Percentiles rank a stretch among this genome's conserved stretches.
Conservation (phyloP, 1,284 basidiomycete species). For the Puccinia polysora region DNA sequence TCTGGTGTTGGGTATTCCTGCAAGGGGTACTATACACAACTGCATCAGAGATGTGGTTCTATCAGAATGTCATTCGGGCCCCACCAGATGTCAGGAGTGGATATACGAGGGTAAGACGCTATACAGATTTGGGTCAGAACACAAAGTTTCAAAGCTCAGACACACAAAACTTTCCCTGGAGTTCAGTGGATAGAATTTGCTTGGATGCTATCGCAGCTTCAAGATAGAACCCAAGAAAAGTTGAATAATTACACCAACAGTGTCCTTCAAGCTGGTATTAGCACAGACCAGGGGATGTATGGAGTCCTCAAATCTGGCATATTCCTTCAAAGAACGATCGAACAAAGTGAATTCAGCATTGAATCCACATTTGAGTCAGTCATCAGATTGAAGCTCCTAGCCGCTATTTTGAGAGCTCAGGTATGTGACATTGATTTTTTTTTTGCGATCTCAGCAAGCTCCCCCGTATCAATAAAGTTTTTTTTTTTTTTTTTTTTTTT, state of each 20-base stretch:
- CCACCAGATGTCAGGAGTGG: conserved; percentile 43
- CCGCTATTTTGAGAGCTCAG: conserved; percentile 38
- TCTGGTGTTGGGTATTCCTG: conserved; percentile 34
- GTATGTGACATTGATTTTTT: conserved; percentile 4
- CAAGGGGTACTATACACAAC: conserved; percentile 42
- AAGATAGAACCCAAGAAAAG: conserved; percentile 40
- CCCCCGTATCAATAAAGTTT: too few species aligned
- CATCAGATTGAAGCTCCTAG: conserved; percentile 32
- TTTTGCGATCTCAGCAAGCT: not conserved
- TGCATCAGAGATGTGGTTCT: conserved; percentile 42
- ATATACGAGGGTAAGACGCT: conserved; percentile 41
- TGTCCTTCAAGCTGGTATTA: conserved; percentile 32
- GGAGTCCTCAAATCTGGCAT: conserved; percentile 37
- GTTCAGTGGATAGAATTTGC: conserved; percentile 42
- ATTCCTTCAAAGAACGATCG: conserved; percentile 20
- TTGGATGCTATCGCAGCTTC: conserved; percentile 34
- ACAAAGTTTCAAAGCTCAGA: too few species aligned
- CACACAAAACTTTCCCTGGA: too few species aligned
- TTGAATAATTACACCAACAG: conserved; percentile 28
- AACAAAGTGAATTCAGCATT: conserved; percentile 24
- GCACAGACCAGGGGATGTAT: conserved; percentile 38
- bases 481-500: too few species aligned
- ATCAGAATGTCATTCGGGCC: conserved; percentile 32
- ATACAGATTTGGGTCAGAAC: not conserved
- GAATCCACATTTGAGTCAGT: conserved; percentile 27